phyloP scores from a whole-genome alignment of 2,329 filamentous ascomycete species.

The Lachnellula cervina region DNA sequence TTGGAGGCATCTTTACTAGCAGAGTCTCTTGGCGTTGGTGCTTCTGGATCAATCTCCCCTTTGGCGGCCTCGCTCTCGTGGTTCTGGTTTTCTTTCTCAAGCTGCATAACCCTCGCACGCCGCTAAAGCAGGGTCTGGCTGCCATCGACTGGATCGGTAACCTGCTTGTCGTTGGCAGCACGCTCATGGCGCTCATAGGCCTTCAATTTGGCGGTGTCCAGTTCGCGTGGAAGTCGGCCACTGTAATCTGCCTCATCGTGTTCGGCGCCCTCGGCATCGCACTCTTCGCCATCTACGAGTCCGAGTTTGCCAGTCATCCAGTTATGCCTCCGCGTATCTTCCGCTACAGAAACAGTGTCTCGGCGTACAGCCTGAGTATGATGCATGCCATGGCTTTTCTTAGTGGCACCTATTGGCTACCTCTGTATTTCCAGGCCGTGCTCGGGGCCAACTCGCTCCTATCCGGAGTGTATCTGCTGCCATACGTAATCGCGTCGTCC shows the following conservation, averaged over 20 bases:
- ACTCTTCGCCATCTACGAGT: constrained; percentile 66
- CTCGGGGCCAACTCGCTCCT: constrained; percentile 49
- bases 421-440: constrained; percentile 68
- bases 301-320: constrained; percentile 68
- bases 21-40: constrained; percentile 60
- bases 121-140: constrained; percentile 55
- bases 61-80: constrained; percentile 36
- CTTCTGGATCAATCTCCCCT: constrained; percentile 22
- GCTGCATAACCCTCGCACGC: constrained; percentile 61
- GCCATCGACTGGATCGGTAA: constrained; percentile 59
- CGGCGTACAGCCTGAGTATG: constrained; percentile 63
- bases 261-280: constrained; percentile 54
- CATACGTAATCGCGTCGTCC: constrained; percentile 63
- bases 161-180: constrained; percentile 60
- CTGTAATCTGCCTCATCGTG: constrained; percentile 45
- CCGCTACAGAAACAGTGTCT: constrained; percentile 58
- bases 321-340: constrained; percentile 75
- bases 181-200: constrained; percentile 80
- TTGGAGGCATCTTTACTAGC: constrained; percentile 63
- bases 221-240: constrained; percentile 49
- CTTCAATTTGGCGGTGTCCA: constrained; percentile 77
- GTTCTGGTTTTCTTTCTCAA: constrained; percentile 59
- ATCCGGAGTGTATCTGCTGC: constrained; percentile 71
- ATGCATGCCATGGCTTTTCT: constrained; percentile 57
- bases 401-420: constrained; percentile 20